Percentiles rank a stretch among this genome's conserved stretches.
phyloP scores from a whole-genome alignment of 164 flowering plant species.

The Vitis vinifera region ASM3070453v1 NC_081809.1:2881501-2882000 shows the following conservation, averaged over 20 bases:
- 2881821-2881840: too few relatives aligned
- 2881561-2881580: conserved; percentile 55
- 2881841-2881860: too few relatives aligned
- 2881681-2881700: conserved; percentile 92
- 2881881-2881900: too few relatives aligned
- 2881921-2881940: too few relatives aligned
- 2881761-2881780: not conserved
- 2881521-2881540: conserved; percentile 70
- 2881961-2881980: too few relatives aligned
- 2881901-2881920: too few relatives aligned
- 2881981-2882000: too few relatives aligned
- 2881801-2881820: too few relatives aligned
- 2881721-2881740: conserved; percentile 83
- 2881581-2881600: conserved; percentile 93
- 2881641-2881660: conserved; percentile 97
- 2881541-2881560: conserved; percentile 38
- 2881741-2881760: conserved; percentile 72
- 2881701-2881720: conserved; percentile 95
- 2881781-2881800: too few relatives aligned
- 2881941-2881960: too few relatives aligned
- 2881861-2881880: too few relatives aligned
- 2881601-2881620: conserved; percentile 93
- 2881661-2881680: conserved; percentile 83
- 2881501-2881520: conserved; percentile 84
- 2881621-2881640: conserved; percentile 89